These are phyloP conservation scores for Cajanus cajan DNA, from an alignment of 306 rosid species.

Conservation along the genomic window DNA sequence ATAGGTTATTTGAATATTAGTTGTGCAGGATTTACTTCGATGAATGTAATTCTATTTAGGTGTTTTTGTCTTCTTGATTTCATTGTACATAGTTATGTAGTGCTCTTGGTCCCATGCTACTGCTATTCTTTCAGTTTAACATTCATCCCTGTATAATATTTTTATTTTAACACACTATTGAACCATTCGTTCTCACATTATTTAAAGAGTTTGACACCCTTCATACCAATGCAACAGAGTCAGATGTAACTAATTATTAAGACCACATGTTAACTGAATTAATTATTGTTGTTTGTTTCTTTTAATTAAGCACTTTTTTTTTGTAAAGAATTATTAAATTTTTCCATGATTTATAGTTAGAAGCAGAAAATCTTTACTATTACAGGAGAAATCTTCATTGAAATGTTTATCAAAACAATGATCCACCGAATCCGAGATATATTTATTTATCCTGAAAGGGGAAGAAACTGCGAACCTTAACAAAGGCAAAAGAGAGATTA, in stretches of 20 bases:
- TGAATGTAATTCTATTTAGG: constrained; percentile 47
- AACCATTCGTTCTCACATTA: neutral
- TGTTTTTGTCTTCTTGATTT: constrained; percentile 21
- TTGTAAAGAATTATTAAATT: too few relatives aligned
- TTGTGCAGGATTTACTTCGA: constrained; percentile 43
- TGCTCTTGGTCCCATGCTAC: constrained; percentile 21
- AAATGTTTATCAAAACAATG: too few relatives aligned
- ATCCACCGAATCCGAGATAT: too few relatives aligned
- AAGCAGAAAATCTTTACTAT: neutral
- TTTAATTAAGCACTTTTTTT: neutral
- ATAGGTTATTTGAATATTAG: constrained; percentile 41
- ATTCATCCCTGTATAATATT: neutral
- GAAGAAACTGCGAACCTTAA: neutral
- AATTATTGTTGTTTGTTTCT: neutral
- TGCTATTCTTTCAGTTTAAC: neutral
- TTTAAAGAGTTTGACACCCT: neutral
- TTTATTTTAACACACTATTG: neutral
- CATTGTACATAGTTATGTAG: constrained; percentile 38
- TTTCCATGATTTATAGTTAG: neutral
- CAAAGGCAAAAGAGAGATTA: neutral
- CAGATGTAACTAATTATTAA: neutral
- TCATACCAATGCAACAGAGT: neutral
- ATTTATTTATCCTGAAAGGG: too few relatives aligned
- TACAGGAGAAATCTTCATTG: too few relatives aligned
- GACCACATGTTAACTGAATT: neutral